A percentile compares a stretch with the other conserved stretches of the same genome.
These are phyloP conservation scores for Colletotrichum sp. DNA, from an alignment of 2,329 filamentous ascomycete species.

Conservation along the genomic window DNA sequence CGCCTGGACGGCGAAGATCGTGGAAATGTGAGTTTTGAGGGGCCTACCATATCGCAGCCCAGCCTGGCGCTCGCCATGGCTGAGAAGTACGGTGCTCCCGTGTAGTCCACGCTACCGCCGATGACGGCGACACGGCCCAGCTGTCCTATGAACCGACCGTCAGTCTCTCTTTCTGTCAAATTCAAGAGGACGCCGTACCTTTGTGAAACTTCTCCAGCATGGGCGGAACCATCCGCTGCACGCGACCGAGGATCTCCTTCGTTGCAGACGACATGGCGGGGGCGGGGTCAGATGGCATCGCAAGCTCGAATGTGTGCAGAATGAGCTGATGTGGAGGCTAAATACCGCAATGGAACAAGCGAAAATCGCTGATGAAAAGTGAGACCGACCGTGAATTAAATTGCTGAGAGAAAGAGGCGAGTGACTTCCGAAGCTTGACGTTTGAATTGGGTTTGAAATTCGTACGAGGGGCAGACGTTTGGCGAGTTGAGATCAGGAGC, in stretches of 20 bases:
- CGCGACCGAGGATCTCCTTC: conserved; percentile 77
- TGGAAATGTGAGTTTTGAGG: not conserved
- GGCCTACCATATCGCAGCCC: conserved; percentile 83
- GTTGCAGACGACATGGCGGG: conserved; percentile 71
- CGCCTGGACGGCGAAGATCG: not conserved
- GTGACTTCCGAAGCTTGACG: not conserved
- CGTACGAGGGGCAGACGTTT: not conserved
- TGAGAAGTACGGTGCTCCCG: conserved; percentile 96
- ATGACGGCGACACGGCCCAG: conserved; percentile 92
- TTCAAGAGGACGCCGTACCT: conserved; percentile 56
- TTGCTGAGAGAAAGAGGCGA: not conserved
- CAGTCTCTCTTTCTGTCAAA: not conserved
- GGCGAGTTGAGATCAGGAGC: not conserved
- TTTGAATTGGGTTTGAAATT: not conserved
- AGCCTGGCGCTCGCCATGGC: conserved; percentile 93
- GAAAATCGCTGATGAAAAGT: not conserved
- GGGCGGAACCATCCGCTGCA: conserved; percentile 89
- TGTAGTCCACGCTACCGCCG: conserved; percentile 94
- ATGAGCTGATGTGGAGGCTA: not conserved
- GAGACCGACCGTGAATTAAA: not conserved
- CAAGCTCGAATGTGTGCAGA: not conserved
- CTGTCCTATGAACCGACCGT: conserved; percentile 67
- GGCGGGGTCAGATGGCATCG: conserved; percentile 20
- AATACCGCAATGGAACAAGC: not conserved
- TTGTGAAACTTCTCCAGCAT: conserved; percentile 98